Evolutionary conservation across 169 alveolate genomes (phyloP), one percentile per base, ranked within the genome.

Genomic region (Theileria luwenshuni): DNA sequence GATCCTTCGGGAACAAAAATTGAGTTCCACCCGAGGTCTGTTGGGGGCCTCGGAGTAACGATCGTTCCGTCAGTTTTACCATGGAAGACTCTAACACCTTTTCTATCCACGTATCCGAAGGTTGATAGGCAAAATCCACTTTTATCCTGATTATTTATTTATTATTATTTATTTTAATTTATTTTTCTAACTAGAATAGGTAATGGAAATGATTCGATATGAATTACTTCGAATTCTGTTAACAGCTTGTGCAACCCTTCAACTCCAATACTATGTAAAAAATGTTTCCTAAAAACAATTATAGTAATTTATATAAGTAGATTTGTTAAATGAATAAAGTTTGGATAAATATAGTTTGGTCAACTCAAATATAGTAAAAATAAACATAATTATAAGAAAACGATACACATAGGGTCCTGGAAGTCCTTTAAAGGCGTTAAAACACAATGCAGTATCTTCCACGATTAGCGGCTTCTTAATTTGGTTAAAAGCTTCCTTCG

Each of bases 361-460:
- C 28, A 43, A 12, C 42, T 32, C n/a, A 13, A 5, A n/a, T n/a
- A n/a, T n/a, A n/a, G n/a, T n/a, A n/a, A n/a, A n/a, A n/a, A n/a
- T n/a, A n/a, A n/a, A n/a, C n/a, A n/a, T n/a, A 17, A 10, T 6
- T 17, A 56, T 59, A 1, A 10, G 5, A 60, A 28, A 12, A 27
- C 19, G 81, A 38, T 52, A 81, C 89, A 81, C 54, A 30, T 81
- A 81, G 0, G 84, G 89, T 42, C 89, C 89, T 13, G 89, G 89
- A 17, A 81, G 79, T 7, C 89, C 89, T 43, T 74, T 74, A 38
- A 81, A 67, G n/a, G 89, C 89, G 38, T 63, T 74, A 49, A 72
- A 73, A 38, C 41, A 64, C 35, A 81, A 51, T 1, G 77, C 62
- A 0, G 75, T 54, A 43, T 81, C 89, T 74, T 81, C 89, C 28